Percentiles rank a stretch among this genome's conserved stretches.
Evolutionary conservation across 2,329 filamentous ascomycete genomes (phyloP).

Genomic region (Alternaria atra): DNA sequence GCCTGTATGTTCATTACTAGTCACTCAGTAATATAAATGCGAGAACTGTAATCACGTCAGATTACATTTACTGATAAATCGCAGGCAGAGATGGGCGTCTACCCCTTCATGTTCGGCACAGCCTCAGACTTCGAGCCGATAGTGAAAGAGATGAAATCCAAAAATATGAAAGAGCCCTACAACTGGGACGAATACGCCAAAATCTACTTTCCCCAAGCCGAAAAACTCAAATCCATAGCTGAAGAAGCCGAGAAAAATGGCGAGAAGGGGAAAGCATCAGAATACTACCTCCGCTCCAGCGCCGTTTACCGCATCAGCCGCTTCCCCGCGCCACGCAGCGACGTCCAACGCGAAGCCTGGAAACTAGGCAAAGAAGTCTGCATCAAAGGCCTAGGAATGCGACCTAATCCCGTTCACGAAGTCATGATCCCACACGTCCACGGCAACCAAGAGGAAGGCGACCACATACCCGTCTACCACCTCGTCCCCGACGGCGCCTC

Average conservation of each 20-base stretch:
- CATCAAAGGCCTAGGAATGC: conserved; percentile 60
- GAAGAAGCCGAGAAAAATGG: conserved; percentile 60
- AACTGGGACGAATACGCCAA: conserved; percentile 70
- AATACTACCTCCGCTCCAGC: conserved; percentile 64
- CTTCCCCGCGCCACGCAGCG: conserved; percentile 66
- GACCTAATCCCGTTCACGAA: conserved; percentile 67
- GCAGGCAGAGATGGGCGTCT: conserved; percentile 65
- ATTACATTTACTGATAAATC: background rate
- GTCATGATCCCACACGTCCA: conserved; percentile 68
- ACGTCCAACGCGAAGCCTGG: conserved; percentile 69
- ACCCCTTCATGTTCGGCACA: conserved; percentile 77
- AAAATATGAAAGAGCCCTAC: conserved; percentile 71
- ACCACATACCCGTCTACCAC: conserved; percentile 70
- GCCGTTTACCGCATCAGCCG: conserved; percentile 77
- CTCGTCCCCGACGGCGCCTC: conserved; percentile 63
- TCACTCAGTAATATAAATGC: background rate
- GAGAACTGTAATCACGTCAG: background rate
- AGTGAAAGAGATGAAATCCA: conserved; percentile 68
- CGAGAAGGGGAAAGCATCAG: conserved; percentile 64
- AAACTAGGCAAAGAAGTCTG: conserved; percentile 71
- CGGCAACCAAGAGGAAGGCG: conserved; percentile 61
- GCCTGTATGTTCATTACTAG: conserved; percentile 58
- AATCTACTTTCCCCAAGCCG: conserved; percentile 67
- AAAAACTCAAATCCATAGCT: conserved; percentile 64
- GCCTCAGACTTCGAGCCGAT: conserved; percentile 75